Base-by-base conservation (phyloP, 1,284 basidiomycete genomes). In the Kalmanozyma brasiliensis region DNA sequence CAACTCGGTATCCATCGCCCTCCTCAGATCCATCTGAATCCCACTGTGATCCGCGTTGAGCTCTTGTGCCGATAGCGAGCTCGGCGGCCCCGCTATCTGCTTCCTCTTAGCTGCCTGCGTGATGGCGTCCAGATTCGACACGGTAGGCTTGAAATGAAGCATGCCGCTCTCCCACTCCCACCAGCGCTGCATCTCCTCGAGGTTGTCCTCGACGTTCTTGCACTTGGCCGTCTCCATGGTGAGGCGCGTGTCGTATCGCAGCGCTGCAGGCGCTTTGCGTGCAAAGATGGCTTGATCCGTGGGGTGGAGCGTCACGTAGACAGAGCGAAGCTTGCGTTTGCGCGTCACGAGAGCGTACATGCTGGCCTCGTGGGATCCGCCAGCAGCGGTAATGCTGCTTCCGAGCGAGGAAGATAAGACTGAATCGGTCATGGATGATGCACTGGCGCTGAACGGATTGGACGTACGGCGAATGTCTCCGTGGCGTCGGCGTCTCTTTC, bases 231-330 rank as follows among this genome's bases (percentile, higher is more conserved):
- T 57, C 22, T 70, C 67, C 30, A 70, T 65, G n/a, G 56, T 65
- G 32, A 70, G 67, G 1, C 67, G 41, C 11, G 52, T 49, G 19
- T 70, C 67, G 57, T 61, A 58, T 1, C 57, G 60, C 38, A 70
- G 35, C 5, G 57, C 52, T 16, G 61, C 44, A 10, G 67, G 61
- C n/a, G 67, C 67, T 24, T 64, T 64, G 26, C 61, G 52, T 5
- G 67, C 61, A 61, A 70, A 70, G 61, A 70, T 70, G 36, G 67
- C 67, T 34, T 70, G 56, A 42, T 70, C 67, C 8, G 57, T 61
- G 4, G 67, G 61, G 23, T 70, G 67, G 19, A 64, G 26, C n/a
- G 67, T 70, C 37, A 49, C 67, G 23, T 70, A 70, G 37, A 70
- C 67, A 3, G 67, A 65, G 8, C 61, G 60, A 26, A 70, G 53